Evolutionary conservation across 2,329 filamentous ascomycete genomes (phyloP).

Genomic region (Myriosclerotinia scirpicola): DNA sequence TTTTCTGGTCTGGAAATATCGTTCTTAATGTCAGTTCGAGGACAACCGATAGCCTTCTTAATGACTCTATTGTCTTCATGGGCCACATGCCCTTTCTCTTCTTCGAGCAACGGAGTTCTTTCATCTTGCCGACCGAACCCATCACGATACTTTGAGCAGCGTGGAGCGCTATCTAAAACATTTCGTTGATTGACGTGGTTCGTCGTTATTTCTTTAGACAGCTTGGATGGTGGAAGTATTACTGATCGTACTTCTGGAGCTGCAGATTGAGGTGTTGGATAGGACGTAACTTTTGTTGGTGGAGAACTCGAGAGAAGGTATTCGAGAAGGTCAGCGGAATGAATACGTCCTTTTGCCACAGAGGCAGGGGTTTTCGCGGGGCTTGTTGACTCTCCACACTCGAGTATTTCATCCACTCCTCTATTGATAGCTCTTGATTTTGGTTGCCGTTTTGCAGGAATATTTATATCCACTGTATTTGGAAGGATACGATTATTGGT

Average conservation of each 20-base stretch:
- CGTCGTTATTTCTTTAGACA: not conserved
- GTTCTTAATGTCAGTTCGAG: not conserved
- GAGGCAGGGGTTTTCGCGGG: not conserved
- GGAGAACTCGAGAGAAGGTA: conserved; percentile 28
- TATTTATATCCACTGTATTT: conserved; percentile 28
- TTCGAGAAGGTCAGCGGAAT: conserved; percentile 20
- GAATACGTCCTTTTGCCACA: not conserved
- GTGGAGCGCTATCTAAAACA: not conserved
- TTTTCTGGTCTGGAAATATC: not conserved
- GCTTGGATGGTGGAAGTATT: conserved; percentile 1
- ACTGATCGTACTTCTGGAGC: conserved; percentile 7
- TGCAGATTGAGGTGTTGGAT: conserved; percentile 5
- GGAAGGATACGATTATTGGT: conserved; percentile 36
- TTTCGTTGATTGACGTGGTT: not conserved
- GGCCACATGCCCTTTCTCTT: not conserved
- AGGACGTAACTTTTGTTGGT: not conserved
- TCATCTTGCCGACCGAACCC: not conserved
- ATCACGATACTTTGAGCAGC: not conserved
- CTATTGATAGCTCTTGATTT: conserved; percentile 24
- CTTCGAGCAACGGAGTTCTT: not conserved
- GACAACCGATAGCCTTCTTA: not conserved
- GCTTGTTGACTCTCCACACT: conserved; percentile 32
- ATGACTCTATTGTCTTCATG: not conserved
- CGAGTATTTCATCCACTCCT: conserved; percentile 29
- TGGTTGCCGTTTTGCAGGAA: conserved; percentile 29